Percentiles rank a stretch among this genome's conserved stretches.
Conservation (phyloP, 306 rosid species). For the Fragaria ananassa region DNA sequence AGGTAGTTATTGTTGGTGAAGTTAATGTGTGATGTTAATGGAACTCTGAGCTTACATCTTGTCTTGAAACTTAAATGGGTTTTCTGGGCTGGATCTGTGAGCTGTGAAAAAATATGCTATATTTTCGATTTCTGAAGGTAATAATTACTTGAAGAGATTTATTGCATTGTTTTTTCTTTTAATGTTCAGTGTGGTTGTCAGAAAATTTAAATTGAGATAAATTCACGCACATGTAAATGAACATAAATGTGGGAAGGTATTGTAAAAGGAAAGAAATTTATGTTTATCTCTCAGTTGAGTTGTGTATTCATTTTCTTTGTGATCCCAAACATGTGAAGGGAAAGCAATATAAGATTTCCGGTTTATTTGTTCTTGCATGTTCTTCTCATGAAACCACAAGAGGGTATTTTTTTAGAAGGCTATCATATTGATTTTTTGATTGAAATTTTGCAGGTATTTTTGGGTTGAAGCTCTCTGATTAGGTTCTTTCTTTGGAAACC, state of each 20-base stretch:
- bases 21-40: conserved; percentile 32
- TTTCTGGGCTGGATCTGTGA: conserved; percentile 32
- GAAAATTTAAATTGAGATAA: conserved; percentile 23
- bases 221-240: neutral
- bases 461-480: conserved; percentile 15
- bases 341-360: neutral
- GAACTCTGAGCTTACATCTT: conserved; percentile 34
- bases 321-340: conserved; percentile 8
- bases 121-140: neutral
- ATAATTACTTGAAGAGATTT: neutral
- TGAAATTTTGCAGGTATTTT: conserved; percentile 28
- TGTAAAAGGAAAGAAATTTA: conserved; percentile 2
- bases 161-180: conserved; percentile 22
- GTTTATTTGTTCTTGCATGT: neutral
- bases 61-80: conserved; percentile 24
- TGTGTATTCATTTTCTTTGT: neutral
- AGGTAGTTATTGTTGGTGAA: conserved; percentile 36
- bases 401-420: conserved; percentile 1
- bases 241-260: neutral
- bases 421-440: conserved; percentile 10
- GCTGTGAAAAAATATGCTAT: conserved; percentile 15
- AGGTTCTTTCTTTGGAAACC: conserved; percentile 8
- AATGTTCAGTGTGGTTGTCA: conserved; percentile 30
- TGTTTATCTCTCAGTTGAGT: neutral
- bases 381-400: neutral